A percentile compares a stretch with the other conserved stretches of the same genome.
Conservation (phyloP, 331 rosid species). For the Malus hybrid region DNA sequence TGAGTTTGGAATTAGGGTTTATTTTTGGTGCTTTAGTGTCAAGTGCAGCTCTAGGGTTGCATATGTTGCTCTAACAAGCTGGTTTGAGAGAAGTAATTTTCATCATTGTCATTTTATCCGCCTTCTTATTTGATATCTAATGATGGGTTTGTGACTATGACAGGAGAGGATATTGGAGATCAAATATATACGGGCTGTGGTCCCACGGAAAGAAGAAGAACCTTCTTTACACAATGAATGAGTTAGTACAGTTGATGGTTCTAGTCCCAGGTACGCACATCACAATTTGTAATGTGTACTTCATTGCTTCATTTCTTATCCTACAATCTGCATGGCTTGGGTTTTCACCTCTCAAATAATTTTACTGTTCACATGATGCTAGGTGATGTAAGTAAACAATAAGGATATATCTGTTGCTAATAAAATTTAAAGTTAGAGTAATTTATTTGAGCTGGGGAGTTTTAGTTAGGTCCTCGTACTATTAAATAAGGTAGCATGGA, state of each 20-base stretch:
- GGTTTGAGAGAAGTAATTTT: not conserved
- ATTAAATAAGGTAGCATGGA: not conserved
- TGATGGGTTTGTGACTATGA: not conserved
- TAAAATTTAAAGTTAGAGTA: not conserved
- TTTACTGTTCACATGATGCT: not conserved
- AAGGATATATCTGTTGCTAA: not conserved
- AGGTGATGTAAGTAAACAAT: not conserved
- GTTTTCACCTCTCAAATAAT: not conserved
- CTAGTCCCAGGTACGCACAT: conserved; percentile 60
- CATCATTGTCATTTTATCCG: not conserved
- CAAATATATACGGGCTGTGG: conserved; percentile 52
- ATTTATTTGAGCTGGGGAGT: not conserved
- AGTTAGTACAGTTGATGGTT: conserved; percentile 94
- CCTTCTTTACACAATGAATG: conserved; percentile 86
- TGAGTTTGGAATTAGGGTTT: not conserved
- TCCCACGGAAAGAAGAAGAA: conserved; percentile 77
- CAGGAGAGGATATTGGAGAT: conserved; percentile 84
- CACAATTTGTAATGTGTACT: not conserved
- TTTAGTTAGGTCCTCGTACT: not conserved
- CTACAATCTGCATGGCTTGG: not conserved
- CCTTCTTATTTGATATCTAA: conserved; percentile 1
- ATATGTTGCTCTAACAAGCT: not conserved
- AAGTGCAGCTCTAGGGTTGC: not conserved
- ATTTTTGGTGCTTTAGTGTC: not conserved
- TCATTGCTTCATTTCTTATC: not conserved